phyloP scores from a whole-genome alignment of 2,329 filamentous ascomycete species.

The Zelopaecilomyces penicillatus region DNA sequence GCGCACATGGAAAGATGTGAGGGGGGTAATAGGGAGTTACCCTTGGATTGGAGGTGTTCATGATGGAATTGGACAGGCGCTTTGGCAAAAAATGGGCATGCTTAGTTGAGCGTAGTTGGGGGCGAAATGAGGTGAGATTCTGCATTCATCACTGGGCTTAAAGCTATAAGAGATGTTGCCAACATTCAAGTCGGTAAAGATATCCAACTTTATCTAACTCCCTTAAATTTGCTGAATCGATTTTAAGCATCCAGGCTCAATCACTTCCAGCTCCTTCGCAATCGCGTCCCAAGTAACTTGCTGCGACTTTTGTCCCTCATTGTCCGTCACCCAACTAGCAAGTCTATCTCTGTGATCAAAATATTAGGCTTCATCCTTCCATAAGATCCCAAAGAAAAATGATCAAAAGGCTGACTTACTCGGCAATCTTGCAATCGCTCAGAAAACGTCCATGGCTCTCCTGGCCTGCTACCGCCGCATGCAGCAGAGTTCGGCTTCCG shows the following conservation, averaged over 20 bases:
- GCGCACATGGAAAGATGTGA: not conserved
- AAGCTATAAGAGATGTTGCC: too few species aligned
- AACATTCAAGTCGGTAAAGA: too few species aligned
- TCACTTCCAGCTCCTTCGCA: not conserved
- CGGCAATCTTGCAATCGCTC: slow-evolving; percentile 17
- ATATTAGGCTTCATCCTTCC: not conserved
- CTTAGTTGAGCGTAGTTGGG: not conserved
- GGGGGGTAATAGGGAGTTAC: not conserved
- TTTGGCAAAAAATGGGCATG: not conserved
- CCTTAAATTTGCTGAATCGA: not conserved
- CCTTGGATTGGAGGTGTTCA: not conserved
- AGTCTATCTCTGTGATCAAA: not conserved
- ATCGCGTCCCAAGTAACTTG: not conserved
- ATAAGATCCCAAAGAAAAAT: not conserved
- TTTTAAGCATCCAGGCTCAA: not conserved
- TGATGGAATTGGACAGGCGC: not conserved
- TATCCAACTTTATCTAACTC: too few species aligned
- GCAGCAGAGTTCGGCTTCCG: slow-evolving; percentile 20
- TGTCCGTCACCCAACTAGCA: not conserved
- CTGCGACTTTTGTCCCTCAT: not conserved
- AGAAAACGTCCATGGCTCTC: slow-evolving; percentile 20
- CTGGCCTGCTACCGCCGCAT: slow-evolving; percentile 14
- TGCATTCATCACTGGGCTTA: too few species aligned
- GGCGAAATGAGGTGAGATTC: too few species aligned
- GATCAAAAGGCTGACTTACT: slow-evolving; percentile 14